Evolutionary conservation across 768 basidiomycete species (phyloP), one percentile per base, ranked within the genome.

Genomic region (Mycena olivaceomarginata): DNA sequence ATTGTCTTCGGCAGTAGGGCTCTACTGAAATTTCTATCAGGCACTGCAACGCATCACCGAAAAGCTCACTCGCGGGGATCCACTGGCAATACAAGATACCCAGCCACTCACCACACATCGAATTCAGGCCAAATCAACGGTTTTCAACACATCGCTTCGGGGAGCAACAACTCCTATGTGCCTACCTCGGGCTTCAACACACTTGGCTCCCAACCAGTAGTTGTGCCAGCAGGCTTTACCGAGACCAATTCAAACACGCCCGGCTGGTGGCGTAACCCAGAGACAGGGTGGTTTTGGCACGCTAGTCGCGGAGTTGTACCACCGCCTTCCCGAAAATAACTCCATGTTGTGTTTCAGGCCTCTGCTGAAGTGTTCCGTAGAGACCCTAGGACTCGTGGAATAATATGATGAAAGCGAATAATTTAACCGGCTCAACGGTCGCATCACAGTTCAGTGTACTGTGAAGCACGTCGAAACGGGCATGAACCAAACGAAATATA

Each of bases 211-310:
- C 76, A 77, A 5, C 76, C 67, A 5, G 76, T 77, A 53, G 72
- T 77, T 20, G 72, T 77, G 2, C 76, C 76, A 2, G 12, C 67
- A 5, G 76, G 76, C 11, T 77, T 77, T 39, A 77, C 76, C 4
- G 71, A 77, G 20, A 67, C 59, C 7, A 39, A 77, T 45, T 56
- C 76, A 4, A 46, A 10, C 63, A 2, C 37, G 1, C 76, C 72
- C 0, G 76, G 76, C 18, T 73, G 71, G 72, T 77, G 76, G 76
- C 66, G 76, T 15, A 77, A 77, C 37, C 76, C 76, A 1, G 43
- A 53, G 43, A 77, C 67, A 2, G 76, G 76, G 5, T 77, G 76
- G 76, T 77, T 73, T 37, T 77, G 76, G 76, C 56, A 71, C 31
- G 71, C 76, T 3, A 46, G 48, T 18, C 59, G 48, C 12, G 76